Conservation (phyloP, 768 basidiomycete genomes). For the Lactarius sanguifluus region DNA sequence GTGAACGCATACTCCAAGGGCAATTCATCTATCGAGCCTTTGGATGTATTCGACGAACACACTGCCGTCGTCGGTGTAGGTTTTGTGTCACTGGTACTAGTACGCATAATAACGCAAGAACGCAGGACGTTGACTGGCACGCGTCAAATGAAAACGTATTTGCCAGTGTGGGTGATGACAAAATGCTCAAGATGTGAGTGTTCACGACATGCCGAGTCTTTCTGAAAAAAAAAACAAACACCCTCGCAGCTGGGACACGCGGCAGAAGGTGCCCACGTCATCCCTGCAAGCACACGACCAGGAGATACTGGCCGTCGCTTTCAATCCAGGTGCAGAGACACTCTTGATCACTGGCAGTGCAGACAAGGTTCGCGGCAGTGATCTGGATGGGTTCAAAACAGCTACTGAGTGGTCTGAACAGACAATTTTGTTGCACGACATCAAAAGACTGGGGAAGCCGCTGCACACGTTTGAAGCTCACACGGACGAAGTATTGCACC, state of each 20-base stretch:
- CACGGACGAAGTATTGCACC: slow-evolving; percentile 89
- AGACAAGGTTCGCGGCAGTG: slow-evolving; percentile 68
- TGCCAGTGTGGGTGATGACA: slow-evolving; percentile 95
- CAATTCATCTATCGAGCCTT: slow-evolving; percentile 79
- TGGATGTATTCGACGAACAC: slow-evolving; percentile 83
- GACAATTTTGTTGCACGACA: slow-evolving; percentile 89
- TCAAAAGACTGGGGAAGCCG: slow-evolving; percentile 67
- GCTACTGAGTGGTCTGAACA: slow-evolving; percentile 35
- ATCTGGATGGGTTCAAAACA: background rate
- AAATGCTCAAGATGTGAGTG: slow-evolving; percentile 86
- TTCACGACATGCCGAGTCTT: background rate
- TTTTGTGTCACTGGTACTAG: slow-evolving; percentile 22
- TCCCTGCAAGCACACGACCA: slow-evolving; percentile 82
- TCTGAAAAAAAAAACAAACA: slow-evolving; percentile 15
- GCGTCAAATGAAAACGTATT: slow-evolving; percentile 77
- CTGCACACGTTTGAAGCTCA: slow-evolving; percentile 92
- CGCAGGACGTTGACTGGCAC: slow-evolving; percentile 96
- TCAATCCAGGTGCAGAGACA: slow-evolving; percentile 77
- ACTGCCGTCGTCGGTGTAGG: slow-evolving; percentile 88
- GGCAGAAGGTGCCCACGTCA: slow-evolving; percentile 66
- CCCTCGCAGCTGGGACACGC: slow-evolving; percentile 82
- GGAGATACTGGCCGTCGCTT: slow-evolving; percentile 89
- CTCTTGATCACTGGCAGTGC: slow-evolving; percentile 89
- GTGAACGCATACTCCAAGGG: slow-evolving; percentile 82
- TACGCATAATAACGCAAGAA: background rate